Conservation (phyloP, 164 flowering plant genomes). For the grape (Vitis vinifera) region ASM3070453v1 NC_081819.1:18286501-18287000, state of each 20-base stretch:
- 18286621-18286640: constrained; percentile 21
- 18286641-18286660: constrained; percentile 27
- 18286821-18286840: constrained; percentile 20
- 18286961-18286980: constrained; percentile 75
- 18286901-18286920: constrained; percentile 14
- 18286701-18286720: constrained; percentile 12
- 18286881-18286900: constrained; percentile 19
- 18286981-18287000: constrained; percentile 76
- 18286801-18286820: background rate
- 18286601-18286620: background rate
- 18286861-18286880: constrained; percentile 3
- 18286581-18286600: background rate
- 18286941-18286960: constrained; percentile 61
- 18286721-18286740: background rate
- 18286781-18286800: background rate
- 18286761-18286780: constrained; percentile 3
- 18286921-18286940: constrained; percentile 18
- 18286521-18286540: too few relatives aligned
- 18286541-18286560: background rate
- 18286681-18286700: constrained; percentile 17
- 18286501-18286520: background rate
- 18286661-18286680: constrained; percentile 24
- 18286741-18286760: background rate
- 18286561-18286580: too few relatives aligned
- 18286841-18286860: background rate